Evolutionary conservation across 441 rosid species (phyloP).

Genomic region (Sinapis alba): DNA sequence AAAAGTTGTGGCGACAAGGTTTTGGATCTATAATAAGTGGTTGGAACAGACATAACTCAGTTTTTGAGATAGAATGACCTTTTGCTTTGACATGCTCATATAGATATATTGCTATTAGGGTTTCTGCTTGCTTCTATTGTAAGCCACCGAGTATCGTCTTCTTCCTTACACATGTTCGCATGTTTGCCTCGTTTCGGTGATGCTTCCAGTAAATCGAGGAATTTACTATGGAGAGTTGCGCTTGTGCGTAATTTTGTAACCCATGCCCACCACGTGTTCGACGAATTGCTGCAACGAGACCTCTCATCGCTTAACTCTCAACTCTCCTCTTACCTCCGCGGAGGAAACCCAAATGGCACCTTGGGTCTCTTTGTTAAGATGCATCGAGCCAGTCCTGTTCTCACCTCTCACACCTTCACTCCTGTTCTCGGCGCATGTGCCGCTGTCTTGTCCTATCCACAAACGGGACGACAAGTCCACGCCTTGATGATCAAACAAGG

Average conservation of each 20-base stretch:
- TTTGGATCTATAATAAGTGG: conserved; percentile 15
- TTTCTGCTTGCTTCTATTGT: neutral
- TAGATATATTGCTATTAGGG: neutral
- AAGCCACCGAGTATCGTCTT: conserved; percentile 1
- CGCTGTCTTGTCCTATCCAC: conserved; percentile 46
- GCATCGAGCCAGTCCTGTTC: conserved; percentile 42
- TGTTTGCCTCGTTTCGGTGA: conserved; percentile 12
- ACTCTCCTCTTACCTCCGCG: conserved; percentile 51
- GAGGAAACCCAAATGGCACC: conserved; percentile 45
- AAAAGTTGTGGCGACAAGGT: conserved; percentile 14
- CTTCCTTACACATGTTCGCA: conserved; percentile 28
- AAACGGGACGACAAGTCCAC: conserved; percentile 71
- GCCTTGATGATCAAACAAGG: conserved; percentile 69
- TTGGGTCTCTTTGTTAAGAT: conserved; percentile 57
- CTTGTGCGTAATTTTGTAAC: neutral
- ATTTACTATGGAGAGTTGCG: neutral
- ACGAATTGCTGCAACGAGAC: conserved; percentile 53
- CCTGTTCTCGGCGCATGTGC: conserved; percentile 72
- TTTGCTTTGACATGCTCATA: neutral
- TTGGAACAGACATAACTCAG: conserved; percentile 1
- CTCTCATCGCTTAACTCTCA: conserved; percentile 51
- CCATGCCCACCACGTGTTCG: conserved; percentile 44
- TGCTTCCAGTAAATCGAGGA: neutral
- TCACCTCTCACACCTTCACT: conserved; percentile 65
- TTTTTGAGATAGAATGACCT: neutral